phyloP scores from a whole-genome alignment of 2,329 filamentous ascomycete genomes.

The Botrytis aclada region DNA sequence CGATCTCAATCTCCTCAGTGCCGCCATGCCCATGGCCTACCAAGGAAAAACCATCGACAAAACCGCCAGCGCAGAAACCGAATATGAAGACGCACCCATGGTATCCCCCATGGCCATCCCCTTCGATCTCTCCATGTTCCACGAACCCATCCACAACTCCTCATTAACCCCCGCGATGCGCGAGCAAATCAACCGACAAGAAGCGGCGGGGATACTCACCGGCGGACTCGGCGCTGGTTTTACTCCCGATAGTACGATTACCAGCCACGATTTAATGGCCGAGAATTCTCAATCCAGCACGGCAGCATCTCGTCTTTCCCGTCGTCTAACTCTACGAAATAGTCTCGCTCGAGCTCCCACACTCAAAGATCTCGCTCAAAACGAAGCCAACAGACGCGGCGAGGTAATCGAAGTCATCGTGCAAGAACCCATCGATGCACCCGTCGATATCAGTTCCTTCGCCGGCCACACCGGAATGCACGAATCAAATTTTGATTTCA shows the following conservation, averaged over 20 bases:
- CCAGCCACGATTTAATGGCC: conserved; percentile 50
- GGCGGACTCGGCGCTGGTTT: conserved; percentile 58
- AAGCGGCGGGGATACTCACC: conserved; percentile 53
- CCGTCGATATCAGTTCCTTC: conserved; percentile 34
- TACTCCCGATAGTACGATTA: conserved; percentile 47
- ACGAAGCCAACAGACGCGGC: conserved; percentile 57
- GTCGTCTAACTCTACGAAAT: conserved; percentile 29
- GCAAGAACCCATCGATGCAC: conserved; percentile 28
- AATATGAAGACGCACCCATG: conserved; percentile 23
- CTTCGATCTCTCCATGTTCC: conserved; percentile 34
- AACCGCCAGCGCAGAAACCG: conserved; percentile 26
- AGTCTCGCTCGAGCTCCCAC: conserved; percentile 40
- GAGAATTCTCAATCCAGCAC: conserved; percentile 23
- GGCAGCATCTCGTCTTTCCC: conserved; percentile 20
- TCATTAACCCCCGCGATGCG: conserved; percentile 24
- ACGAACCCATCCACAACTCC: conserved; percentile 27
- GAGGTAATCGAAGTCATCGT: conserved; percentile 59
- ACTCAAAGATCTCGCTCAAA: conserved; percentile 52
- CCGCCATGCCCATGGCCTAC: conserved; percentile 30
- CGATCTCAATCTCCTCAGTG: conserved; percentile 33
- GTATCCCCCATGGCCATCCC: conserved; percentile 21
- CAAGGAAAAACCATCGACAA: conserved; percentile 27
- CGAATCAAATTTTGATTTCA: conserved; percentile 23
- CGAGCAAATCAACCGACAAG: conserved; percentile 37
- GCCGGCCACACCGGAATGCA: conserved; percentile 24